Evolutionary conservation across 805 yeast genomes (phyloP).

Genomic region (Lipomyces yamanashiensis): DNA sequence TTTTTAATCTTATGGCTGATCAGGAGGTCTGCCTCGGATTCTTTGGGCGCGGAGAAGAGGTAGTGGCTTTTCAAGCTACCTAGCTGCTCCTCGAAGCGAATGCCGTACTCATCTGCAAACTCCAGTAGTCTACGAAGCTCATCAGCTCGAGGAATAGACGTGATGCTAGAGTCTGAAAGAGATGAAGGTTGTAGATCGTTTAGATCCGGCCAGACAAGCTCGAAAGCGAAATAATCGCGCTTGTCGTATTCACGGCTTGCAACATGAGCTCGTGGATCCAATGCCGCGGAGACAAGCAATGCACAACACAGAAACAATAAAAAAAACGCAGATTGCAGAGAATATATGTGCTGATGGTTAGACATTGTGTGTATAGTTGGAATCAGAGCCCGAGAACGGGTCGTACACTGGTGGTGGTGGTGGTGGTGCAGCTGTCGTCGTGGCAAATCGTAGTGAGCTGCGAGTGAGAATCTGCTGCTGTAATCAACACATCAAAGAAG

Average conservation of each 20-base stretch:
- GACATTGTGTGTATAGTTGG: background rate
- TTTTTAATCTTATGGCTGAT: background rate
- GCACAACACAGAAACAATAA: background rate
- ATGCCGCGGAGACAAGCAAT: background rate
- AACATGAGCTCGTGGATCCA: slow-evolving; percentile 27
- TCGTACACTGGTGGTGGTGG: background rate
- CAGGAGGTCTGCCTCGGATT: background rate
- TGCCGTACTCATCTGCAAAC: slow-evolving; percentile 19
- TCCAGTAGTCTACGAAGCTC: slow-evolving; percentile 1
- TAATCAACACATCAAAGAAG: background rate
- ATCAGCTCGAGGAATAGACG: slow-evolving; percentile 5
- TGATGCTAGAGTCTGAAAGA: background rate
- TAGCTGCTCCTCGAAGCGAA: slow-evolving; percentile 32
- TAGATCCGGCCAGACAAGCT: slow-evolving; percentile 28
- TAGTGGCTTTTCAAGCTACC: slow-evolving; percentile 26
- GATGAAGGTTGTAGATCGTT: background rate
- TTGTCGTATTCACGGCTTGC: slow-evolving; percentile 37
- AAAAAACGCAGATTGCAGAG: background rate
- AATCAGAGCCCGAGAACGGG: background rate
- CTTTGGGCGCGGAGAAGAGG: slow-evolving; percentile 27
- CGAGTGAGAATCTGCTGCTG: background rate
- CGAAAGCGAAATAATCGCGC: slow-evolving; percentile 39
- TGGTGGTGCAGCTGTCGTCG: background rate
- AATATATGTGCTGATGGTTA: background rate
- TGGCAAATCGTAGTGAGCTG: background rate